Conservation (phyloP, 305 asterid genomes). For the Ruellia speciosa region DNA sequence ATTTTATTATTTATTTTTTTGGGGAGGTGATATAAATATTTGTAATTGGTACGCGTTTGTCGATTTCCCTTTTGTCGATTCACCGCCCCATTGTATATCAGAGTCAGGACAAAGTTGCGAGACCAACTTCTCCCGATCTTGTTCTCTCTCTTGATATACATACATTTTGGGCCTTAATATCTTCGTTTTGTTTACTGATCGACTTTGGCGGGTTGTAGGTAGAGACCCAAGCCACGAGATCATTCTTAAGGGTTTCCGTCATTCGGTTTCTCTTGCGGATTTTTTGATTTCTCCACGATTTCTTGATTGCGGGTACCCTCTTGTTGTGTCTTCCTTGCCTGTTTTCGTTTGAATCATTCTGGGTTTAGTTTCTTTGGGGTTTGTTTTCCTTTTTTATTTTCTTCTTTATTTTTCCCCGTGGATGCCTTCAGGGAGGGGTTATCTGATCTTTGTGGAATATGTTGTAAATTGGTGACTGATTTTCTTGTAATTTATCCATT, state of each 20-base stretch:
- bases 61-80: slow-evolving; percentile 2
- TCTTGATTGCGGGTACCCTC: slow-evolving; percentile 1
- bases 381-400: background rate
- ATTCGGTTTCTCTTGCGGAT: slow-evolving; percentile 4
- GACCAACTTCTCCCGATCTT: slow-evolving; percentile 1
- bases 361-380: background rate
- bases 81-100: background rate
- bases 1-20: background rate
- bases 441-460: background rate
- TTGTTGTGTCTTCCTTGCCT: background rate
- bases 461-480: slow-evolving; percentile 2
- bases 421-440: too few relatives aligned
- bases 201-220: slow-evolving; percentile 11
- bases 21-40: background rate
- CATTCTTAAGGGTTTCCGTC: slow-evolving; percentile 3
- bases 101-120: slow-evolving; percentile 5
- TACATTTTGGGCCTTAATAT: background rate
- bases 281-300: background rate
- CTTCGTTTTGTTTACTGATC: background rate
- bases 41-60: slow-evolving; percentile 1
- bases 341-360: background rate
- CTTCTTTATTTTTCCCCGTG: background rate
- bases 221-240: slow-evolving; percentile 4
- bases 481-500: background rate
- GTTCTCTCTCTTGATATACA: slow-evolving; percentile 2